Conservation (phyloP, 768 basidiomycete genomes). For the Termitomyces sp. region DNA sequence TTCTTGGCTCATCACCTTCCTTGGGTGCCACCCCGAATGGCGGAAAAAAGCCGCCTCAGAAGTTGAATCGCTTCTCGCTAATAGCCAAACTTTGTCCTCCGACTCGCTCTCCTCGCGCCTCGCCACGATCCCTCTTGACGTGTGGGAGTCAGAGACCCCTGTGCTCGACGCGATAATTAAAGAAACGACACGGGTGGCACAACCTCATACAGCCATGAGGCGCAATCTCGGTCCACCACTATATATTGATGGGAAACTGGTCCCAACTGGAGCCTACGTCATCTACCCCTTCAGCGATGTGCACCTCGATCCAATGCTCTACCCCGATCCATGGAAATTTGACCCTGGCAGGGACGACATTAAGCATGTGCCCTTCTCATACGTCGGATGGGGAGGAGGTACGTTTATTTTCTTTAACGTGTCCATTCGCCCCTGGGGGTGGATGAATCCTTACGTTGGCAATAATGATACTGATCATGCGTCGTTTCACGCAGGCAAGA, state of each 20-base stretch:
- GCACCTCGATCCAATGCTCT: conserved; percentile 68
- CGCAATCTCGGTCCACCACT: conserved; percentile 72
- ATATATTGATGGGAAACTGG: conserved; percentile 62
- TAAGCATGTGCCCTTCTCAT: conserved; percentile 48
- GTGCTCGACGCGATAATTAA: conserved; percentile 69
- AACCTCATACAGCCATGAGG: conserved; percentile 80
- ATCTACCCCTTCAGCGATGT: conserved; percentile 80
- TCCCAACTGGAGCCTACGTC: conserved; percentile 73
- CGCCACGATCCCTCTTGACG: conserved; percentile 58
- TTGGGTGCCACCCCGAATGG: conserved; percentile 68
- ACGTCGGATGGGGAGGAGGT: conserved; percentile 83
- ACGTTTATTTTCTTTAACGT: conserved; percentile 24
- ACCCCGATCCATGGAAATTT: conserved; percentile 76
- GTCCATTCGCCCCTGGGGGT: conserved; percentile 2
- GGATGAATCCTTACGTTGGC: conserved; percentile 3
- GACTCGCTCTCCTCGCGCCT: conserved; percentile 42
- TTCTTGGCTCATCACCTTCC: conserved; percentile 72
- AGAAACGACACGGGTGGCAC: conserved; percentile 75
- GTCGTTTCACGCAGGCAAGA: conserved; percentile 48
- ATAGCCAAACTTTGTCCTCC: conserved; percentile 23
- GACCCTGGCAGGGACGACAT: conserved; percentile 56
- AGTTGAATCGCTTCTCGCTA: conserved; percentile 50
- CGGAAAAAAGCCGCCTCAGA: conserved; percentile 56
- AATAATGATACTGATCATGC: conserved; percentile 9
- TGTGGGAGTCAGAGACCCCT: conserved; percentile 70